Evolutionary conservation across 2,329 filamentous ascomycete genomes (phyloP), one percentile per base, ranked within the genome.

Genomic region (Aotearoamyces nothofagi): DNA sequence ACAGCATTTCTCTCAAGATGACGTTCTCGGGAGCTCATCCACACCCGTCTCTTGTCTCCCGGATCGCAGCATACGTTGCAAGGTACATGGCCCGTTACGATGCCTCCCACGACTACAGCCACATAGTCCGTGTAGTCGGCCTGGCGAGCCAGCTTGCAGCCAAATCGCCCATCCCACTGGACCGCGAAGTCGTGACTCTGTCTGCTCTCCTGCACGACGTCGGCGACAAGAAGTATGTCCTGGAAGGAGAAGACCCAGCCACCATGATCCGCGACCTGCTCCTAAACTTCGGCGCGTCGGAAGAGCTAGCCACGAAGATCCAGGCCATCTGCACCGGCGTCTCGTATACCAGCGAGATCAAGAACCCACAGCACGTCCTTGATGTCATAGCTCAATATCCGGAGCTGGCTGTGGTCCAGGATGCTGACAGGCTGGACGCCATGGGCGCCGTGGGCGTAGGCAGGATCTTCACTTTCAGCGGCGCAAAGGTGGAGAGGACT

Each of bases 391-490:
- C 47, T 5, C 46, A 55, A 16, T 60, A 79, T 48, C 81, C 81
- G 1, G 82, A 90, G 51, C 58, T 90, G 17, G 83, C 70, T 0
- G 68, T 92, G 26, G 83, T 94, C 17, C 86, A 94, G 55, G 87
- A 94, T 52, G 86, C 86, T 4, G 87, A 94, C 56, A 65, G 86
- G 5, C 60, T 96, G n/a, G 87, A 96, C 54, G 80, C 84, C 4
- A 74, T 94, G 27, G 87, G 86, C 1, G 82, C 80, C 0, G 69
- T 93, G 15, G 87, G 87, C 1, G 72, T 93, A 29, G 84, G 69
- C 2, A 60, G 87, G 22, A 68, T 69, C 22, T 86, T 90, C 49
- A 73, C 77, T 0, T 94, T 73, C 49, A 71, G 78, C 0, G 84
- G 77, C 0, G 76, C 73, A 8, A 70, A 65, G 50, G 33, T 30